These are phyloP conservation scores for Diplodia corticola DNA, from an alignment of 2,329 filamentous ascomycete genomes.

Conservation along the genomic window DNA sequence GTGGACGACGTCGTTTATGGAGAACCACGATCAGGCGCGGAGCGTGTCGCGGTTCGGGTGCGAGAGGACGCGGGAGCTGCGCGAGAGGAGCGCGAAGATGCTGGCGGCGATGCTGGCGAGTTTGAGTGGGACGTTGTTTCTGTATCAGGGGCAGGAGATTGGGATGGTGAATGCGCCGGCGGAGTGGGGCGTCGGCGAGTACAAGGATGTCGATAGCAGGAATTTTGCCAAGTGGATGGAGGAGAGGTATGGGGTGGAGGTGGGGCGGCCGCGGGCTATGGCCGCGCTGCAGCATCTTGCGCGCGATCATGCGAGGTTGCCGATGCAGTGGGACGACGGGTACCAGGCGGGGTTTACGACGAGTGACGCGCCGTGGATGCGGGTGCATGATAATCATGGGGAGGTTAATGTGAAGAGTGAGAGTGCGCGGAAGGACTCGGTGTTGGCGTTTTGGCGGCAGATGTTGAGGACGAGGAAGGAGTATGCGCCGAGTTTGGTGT, in stretches of 20 bases:
- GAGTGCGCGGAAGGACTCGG: constrained; percentile 49
- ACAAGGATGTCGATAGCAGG: constrained; percentile 63
- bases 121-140: constrained; percentile 56
- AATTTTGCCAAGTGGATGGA: constrained; percentile 38
- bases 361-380: constrained; percentile 60
- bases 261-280: constrained; percentile 38
- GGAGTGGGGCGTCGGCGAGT: constrained; percentile 55
- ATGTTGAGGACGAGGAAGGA: constrained; percentile 63
- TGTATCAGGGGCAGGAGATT: constrained; percentile 64
- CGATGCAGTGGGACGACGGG: constrained; percentile 64
- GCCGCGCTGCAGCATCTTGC: constrained; percentile 59
- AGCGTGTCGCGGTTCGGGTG: constrained; percentile 54
- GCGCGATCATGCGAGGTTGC: constrained; percentile 66
- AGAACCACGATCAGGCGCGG: constrained; percentile 64
- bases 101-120: constrained; percentile 52
- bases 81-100: constrained; percentile 54
- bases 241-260: constrained; percentile 26
- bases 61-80: constrained; percentile 48
- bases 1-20: constrained; percentile 61
- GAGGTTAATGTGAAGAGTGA: constrained; percentile 63
- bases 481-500: constrained; percentile 64
- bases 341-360: constrained; percentile 63
- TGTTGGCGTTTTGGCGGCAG: constrained; percentile 62
- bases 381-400: constrained; percentile 57
- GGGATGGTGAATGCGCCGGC: constrained; percentile 59